Percentiles rank a stretch among this genome's conserved stretches.
phyloP scores from a whole-genome alignment of 495 filamentous ascomycete species.

The Hypoxylon fuscum region DNA sequence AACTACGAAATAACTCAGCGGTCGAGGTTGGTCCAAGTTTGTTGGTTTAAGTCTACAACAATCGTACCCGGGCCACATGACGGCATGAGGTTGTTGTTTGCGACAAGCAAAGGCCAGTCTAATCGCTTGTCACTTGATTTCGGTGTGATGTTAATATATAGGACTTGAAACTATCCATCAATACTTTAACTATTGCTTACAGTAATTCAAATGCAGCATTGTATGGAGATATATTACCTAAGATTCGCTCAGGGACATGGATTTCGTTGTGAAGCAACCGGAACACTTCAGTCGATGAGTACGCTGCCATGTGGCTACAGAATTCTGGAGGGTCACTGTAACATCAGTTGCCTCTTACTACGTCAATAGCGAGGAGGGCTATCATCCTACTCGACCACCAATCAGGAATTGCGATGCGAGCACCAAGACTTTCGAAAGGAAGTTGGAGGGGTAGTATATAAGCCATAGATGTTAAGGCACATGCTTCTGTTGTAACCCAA shows the following conservation, averaged over 20 bases:
- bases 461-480: constrained; percentile 1
- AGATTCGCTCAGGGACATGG: no score
- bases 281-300: neutral
- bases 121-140: neutral
- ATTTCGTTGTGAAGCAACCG: no score
- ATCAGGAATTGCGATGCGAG: constrained; percentile 1
- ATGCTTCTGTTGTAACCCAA: constrained; percentile 19
- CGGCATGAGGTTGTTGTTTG: constrained; percentile 3
- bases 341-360: constrained; percentile 12
- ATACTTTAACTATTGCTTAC: no score
- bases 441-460: constrained; percentile 9
- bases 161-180: no score
- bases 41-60: neutral
- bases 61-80: constrained; percentile 8
- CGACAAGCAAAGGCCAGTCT: neutral
- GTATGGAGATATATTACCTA: no score
- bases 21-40: no score
- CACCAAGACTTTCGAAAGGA: neutral
- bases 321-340: constrained; percentile 20
- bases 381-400: neutral
- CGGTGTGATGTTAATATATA: no score
- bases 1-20: constrained; percentile 2
- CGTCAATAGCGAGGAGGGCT: constrained; percentile 5
- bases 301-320: constrained; percentile 16
- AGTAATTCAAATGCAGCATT: no score